Percentiles rank a stretch among this genome's conserved stretches.
Conservation (phyloP, 2,329 filamentous ascomycete species). For the Paramyrothecium sp. region DNA sequence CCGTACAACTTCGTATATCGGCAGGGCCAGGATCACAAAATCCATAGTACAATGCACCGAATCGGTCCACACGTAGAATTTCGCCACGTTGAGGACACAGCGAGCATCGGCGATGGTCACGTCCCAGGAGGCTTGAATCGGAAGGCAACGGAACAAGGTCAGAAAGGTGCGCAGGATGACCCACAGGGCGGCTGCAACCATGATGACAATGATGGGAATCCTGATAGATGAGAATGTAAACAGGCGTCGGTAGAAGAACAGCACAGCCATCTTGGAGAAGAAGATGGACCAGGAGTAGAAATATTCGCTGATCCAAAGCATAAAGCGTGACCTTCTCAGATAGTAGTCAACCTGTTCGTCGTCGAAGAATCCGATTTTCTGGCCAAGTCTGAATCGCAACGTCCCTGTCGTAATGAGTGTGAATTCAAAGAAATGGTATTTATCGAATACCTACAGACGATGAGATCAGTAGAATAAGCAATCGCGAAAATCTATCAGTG, state of each 20-base stretch:
- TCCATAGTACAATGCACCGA: constrained; percentile 29
- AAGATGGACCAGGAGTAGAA: constrained; percentile 24
- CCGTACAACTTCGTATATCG: constrained; percentile 26
- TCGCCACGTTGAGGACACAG: constrained; percentile 27
- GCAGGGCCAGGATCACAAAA: constrained; percentile 26
- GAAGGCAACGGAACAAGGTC: constrained; percentile 29
- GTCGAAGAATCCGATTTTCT: constrained; percentile 3
- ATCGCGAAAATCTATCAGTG: background rate
- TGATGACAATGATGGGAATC: constrained; percentile 23
- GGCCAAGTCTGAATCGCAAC: background rate
- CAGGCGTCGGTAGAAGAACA: constrained; percentile 26
- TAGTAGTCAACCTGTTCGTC: constrained; percentile 6
- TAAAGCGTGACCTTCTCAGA: background rate
- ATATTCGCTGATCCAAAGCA: constrained; percentile 13
- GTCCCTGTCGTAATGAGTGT: background rate
- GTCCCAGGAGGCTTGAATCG: constrained; percentile 30
- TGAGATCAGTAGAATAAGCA: background rate
- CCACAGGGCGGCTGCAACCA: constrained; percentile 20
- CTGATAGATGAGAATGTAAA: constrained; percentile 25
- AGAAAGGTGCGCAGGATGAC: constrained; percentile 26
- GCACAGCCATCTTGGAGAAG: constrained; percentile 25
- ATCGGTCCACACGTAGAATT: constrained; percentile 29
- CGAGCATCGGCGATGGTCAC: constrained; percentile 16
- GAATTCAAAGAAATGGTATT: background rate
- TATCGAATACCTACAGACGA: background rate